These are phyloP conservation scores for Mortierella sp. DNA, from an alignment of 371 early-diverging fungal species.

Conservation along the genomic window DNA sequence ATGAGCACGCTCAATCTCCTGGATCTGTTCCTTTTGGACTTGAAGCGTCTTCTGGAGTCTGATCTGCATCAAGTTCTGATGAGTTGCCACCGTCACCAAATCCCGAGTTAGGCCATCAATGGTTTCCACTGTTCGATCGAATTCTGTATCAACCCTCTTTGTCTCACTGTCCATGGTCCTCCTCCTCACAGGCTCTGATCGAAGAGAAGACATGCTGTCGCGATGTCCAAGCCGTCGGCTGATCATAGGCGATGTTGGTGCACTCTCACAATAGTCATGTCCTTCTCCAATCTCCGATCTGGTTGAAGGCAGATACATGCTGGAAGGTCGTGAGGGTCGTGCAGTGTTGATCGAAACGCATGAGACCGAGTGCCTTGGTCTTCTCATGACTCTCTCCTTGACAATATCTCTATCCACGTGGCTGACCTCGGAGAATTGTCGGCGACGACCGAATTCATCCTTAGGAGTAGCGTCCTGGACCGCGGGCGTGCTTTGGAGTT, in stretches of 20 bases:
- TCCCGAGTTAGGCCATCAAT: conserved; percentile 46
- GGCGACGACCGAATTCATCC: neutral
- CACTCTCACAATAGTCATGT: neutral
- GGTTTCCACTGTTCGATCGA: conserved; percentile 47
- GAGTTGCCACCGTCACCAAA: conserved; percentile 48
- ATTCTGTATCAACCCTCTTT: conserved; percentile 16
- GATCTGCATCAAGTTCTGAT: conserved; percentile 51
- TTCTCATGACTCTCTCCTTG: conserved; percentile 13
- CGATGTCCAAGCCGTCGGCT: conserved; percentile 8
- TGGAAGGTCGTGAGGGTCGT: conserved; percentile 11
- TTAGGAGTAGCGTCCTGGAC: conserved; percentile 12
- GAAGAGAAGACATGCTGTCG: conserved; percentile 20
- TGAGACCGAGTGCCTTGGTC: conserved; percentile 20
- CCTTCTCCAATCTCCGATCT: conserved; percentile 8
- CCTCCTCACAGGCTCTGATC: neutral
- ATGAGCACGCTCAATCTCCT: conserved; percentile 29
- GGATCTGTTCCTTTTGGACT: conserved; percentile 47
- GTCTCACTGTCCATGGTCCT: conserved; percentile 3
- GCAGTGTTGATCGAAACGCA: conserved; percentile 7
- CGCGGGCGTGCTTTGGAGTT: conserved; percentile 36
- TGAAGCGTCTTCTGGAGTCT: conserved; percentile 40
- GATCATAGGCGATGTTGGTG: conserved; percentile 5
- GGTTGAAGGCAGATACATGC: conserved; percentile 1
- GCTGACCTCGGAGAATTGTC: neutral
- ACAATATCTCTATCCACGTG: conserved; percentile 1